phyloP scores from a whole-genome alignment of 2,329 filamentous ascomycete genomes.

The Pseudocercospora pini-densiflorae region DNA sequence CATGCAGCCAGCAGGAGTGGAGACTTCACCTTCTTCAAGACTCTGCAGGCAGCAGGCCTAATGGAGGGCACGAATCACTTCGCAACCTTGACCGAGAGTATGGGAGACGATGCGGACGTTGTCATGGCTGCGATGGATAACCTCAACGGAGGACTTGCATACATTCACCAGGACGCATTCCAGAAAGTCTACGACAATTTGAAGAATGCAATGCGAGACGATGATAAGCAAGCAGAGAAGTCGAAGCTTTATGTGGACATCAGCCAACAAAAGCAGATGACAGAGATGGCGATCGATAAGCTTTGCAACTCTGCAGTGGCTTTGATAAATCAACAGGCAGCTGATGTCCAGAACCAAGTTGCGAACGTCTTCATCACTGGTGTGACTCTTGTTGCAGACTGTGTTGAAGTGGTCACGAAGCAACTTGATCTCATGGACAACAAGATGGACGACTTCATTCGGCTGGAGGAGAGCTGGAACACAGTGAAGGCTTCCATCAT shows the following conservation, averaged over 20 bases:
- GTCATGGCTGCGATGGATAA: conserved; percentile 52
- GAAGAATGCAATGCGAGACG: conserved; percentile 42
- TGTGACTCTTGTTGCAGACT: conserved; percentile 51
- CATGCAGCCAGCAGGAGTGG: conserved; percentile 49
- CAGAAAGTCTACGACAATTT: conserved; percentile 51
- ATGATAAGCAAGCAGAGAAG: conserved; percentile 36
- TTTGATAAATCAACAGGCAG: conserved; percentile 49
- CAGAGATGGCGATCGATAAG: conserved; percentile 53
- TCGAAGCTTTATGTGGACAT: conserved; percentile 50
- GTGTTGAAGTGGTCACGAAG: conserved; percentile 47
- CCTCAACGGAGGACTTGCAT: conserved; percentile 51
- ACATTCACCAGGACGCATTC: conserved; percentile 53
- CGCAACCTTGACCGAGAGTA: conserved; percentile 45
- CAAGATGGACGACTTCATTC: conserved; percentile 51
- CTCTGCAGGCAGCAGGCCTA: conserved; percentile 49
- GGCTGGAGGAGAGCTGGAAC: conserved; percentile 50
- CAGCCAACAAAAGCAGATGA: conserved; percentile 50
- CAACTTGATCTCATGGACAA: conserved; percentile 47
- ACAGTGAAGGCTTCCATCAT: conserved; percentile 49
- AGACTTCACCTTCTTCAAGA: conserved; percentile 54
- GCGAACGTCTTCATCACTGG: conserved; percentile 53
- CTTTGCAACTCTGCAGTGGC: conserved; percentile 50
- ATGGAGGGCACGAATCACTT: conserved; percentile 52
- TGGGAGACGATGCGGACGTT: conserved; percentile 50
- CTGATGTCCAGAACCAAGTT: conserved; percentile 46